Conservation (phyloP, 306 rosid genomes). For the Argentina anserina region DNA sequence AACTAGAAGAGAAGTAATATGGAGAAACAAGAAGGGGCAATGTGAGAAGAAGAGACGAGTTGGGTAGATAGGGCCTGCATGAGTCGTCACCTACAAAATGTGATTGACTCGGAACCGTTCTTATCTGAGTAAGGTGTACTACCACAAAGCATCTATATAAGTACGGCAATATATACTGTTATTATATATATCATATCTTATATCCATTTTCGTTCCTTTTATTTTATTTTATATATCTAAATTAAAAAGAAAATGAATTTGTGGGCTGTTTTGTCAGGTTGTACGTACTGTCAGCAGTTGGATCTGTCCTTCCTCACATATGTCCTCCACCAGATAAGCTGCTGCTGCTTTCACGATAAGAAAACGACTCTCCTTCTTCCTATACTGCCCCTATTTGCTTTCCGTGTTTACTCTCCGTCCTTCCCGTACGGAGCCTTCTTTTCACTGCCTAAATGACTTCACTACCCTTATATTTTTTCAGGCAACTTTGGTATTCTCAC, state of each 20-base stretch:
- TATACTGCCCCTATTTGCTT: conserved; percentile 19
- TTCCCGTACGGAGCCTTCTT: conserved; percentile 44
- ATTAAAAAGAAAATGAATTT: no score
- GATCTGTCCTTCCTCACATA: conserved; percentile 95
- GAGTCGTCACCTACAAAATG: conserved; percentile 8
- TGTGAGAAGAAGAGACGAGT: neutral
- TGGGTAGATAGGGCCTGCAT: neutral
- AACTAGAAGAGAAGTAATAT: neutral
- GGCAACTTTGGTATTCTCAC: no score
- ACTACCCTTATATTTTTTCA: no score
- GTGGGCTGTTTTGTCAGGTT: conserved; percentile 13
- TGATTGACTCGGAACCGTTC: conserved; percentile 49
- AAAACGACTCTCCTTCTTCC: conserved; percentile 6
- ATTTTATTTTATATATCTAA: neutral
- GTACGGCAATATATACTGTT: conserved; percentile 56
- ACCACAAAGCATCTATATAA: conserved; percentile 41
- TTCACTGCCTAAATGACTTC: neutral
- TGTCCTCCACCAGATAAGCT: conserved; percentile 70
- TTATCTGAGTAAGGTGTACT: conserved; percentile 87
- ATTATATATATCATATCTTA: conserved; percentile 8
- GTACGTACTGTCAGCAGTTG: conserved; percentile 84
- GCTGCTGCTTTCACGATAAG: conserved; percentile 12
- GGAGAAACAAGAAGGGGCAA: neutral
- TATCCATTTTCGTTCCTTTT: neutral
- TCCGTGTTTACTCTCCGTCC: conserved; percentile 27